These are phyloP conservation scores for Cercophora samala DNA, from an alignment of 495 filamentous ascomycete genomes.

Conservation along the genomic window DNA sequence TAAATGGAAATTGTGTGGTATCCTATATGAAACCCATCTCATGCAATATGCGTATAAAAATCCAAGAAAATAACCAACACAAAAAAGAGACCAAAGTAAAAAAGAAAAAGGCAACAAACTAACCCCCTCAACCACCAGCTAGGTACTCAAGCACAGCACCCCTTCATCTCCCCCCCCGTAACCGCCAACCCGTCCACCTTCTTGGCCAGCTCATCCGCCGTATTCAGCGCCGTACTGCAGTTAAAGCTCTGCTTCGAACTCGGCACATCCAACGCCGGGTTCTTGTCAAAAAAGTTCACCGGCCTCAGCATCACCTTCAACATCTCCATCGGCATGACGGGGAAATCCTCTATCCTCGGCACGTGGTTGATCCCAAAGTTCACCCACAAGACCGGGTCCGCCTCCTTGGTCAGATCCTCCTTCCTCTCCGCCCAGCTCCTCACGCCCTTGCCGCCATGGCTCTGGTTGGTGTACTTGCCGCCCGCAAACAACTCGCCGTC, in stretches of 20 bases:
- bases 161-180: background rate
- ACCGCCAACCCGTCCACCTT: conserved; percentile 6
- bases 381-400: conserved; percentile 56
- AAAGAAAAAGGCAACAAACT: too few relatives aligned
- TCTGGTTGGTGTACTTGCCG: conserved; percentile 84
- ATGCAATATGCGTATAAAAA: too few relatives aligned
- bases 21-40: too few relatives aligned
- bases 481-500: conserved; percentile 80
- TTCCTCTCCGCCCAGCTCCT: conserved; percentile 25
- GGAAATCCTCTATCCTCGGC: conserved; percentile 45
- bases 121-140: too few relatives aligned
- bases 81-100: too few relatives aligned
- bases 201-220: background rate
- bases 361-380: conserved; percentile 61
- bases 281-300: conserved; percentile 70
- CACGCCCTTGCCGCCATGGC: conserved; percentile 29
- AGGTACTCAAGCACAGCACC: conserved; percentile 14
- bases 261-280: conserved; percentile 73
- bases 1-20: too few relatives aligned
- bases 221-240: conserved; percentile 36
- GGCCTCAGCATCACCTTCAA: conserved; percentile 59
- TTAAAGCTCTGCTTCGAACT: conserved; percentile 54
- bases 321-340: conserved; percentile 47
- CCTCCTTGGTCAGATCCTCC: conserved; percentile 20
- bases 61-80: too few relatives aligned